These are phyloP conservation scores for Candida coquimbonensis DNA, from an alignment of 805 yeast genomes.

Conservation along the genomic window DNA sequence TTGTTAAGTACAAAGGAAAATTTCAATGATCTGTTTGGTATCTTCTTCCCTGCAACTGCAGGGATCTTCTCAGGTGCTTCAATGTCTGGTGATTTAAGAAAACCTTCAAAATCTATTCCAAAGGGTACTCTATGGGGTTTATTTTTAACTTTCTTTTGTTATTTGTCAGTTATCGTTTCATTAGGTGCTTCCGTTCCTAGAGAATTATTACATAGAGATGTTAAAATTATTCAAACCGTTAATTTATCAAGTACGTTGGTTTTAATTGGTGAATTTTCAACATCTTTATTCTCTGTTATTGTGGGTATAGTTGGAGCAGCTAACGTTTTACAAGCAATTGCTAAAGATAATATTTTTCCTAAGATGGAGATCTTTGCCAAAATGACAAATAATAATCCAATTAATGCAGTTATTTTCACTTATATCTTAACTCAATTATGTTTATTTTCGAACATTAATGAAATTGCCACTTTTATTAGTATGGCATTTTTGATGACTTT, in stretches of 20 bases:
- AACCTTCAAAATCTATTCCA: conserved; percentile 87
- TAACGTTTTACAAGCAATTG: conserved; percentile 81
- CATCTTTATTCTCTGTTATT: conserved; percentile 85
- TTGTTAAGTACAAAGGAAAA: conserved; percentile 55
- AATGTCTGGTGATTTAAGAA: conserved; percentile 89
- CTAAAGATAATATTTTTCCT: conserved; percentile 84
- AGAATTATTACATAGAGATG: conserved; percentile 65
- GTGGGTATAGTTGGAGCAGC: conserved; percentile 98
- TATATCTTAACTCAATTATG: conserved; percentile 83
- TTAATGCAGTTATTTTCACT: conserved; percentile 61
- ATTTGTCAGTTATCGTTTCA: conserved; percentile 72
- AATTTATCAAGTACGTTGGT: conserved; percentile 62
- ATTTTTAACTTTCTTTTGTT: conserved; percentile 66
- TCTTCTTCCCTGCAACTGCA: conserved; percentile 96
- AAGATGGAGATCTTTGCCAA: conserved; percentile 56
- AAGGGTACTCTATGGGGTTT: conserved; percentile 89
- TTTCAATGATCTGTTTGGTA: conserved; percentile 83
- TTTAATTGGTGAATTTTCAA: conserved; percentile 84
- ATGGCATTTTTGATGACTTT: conserved; percentile 98
- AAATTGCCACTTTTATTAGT: conserved; percentile 90
- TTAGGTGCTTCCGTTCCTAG: conserved; percentile 81
- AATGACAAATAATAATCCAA: conserved; percentile 50
- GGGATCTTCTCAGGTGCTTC: conserved; percentile 98
- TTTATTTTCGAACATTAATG: conserved; percentile 83
- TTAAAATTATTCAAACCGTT: conserved; percentile 79